Evolutionary conservation across 225 moss, liverwort and hornwort genomes (phyloP), one percentile per base, ranked within the genome.

Genomic region (Takakia lepidozioides): DNA sequence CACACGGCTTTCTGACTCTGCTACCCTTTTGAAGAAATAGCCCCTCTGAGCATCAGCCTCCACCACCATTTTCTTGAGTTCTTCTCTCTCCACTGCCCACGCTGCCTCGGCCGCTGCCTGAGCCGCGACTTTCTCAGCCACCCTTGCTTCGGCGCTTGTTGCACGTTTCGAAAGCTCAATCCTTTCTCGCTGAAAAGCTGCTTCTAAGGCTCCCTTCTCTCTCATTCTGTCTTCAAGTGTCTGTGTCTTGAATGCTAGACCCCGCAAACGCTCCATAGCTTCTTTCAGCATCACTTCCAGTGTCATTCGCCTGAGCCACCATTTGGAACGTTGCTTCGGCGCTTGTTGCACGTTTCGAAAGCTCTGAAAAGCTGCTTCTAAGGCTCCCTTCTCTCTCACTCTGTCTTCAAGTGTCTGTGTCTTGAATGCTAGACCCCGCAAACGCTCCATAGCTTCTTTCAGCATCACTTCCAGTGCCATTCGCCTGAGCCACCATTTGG

Each of bases 391-490:
- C 29, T 44, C 56, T 21, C 22, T 28, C 56, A 45, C 3, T 44
- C 22, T 34, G 11, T 44, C 44, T 45, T 56, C 56, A 8, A 56
- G 44, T 19, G 13, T 3, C 22, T 35, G 28, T 15, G 27, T 56
- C 56, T 56, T 24, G 29, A 30, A 29, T 20, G 56, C 56, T 45
- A 56, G 22, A 3, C 22, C 42, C 56, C 43, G 27, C 15, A 56
- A 29, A 19, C 56, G 43, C 20, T 56, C 44, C 56, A 56, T 44
- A 15, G 56, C 56, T 45, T 43, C 56, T 32, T 34, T 56, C 8
- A 56, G 45, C 56, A 56, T 56, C 9, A 21, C 23, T 20, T 56
- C 45, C 45, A 56, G 56, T 1, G 56, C 56, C 56, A 56, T 56
- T 8, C 56, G 45, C 32, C 30, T 56, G 43, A 20, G 19, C 20